Evolutionary conservation across 805 yeast species (phyloP).

Genomic region (Cyberlindnera mississippiensis): DNA sequence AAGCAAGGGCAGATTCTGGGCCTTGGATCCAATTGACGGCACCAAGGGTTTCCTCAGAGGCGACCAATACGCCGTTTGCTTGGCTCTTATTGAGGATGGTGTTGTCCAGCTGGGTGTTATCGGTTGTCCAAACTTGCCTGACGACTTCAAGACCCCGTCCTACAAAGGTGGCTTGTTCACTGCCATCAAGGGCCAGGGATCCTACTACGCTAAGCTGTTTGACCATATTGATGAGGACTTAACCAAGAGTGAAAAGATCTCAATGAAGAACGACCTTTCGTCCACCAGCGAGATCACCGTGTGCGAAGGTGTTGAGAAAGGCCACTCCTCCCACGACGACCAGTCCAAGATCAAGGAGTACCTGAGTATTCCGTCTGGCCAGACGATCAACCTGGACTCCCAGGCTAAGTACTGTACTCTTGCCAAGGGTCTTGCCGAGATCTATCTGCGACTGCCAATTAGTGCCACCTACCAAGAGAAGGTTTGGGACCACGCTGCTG

Average conservation of each 20-base stretch:
- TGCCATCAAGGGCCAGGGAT: slow-evolving; percentile 65
- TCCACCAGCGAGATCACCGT: slow-evolving; percentile 54
- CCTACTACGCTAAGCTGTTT: slow-evolving; percentile 42
- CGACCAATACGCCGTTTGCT: slow-evolving; percentile 94
- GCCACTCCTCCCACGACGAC: slow-evolving; percentile 88
- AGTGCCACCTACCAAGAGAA: slow-evolving; percentile 77
- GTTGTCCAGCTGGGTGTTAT: slow-evolving; percentile 84
- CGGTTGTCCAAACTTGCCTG: slow-evolving; percentile 91
- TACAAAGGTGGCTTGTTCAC: slow-evolving; percentile 72
- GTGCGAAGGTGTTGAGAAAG: slow-evolving; percentile 92
- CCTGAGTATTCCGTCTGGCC: slow-evolving; percentile 54
- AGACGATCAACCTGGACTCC: slow-evolving; percentile 81
- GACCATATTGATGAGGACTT: slow-evolving; percentile 36
- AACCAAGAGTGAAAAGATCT: slow-evolving; percentile 32
- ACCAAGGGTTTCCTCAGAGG: slow-evolving; percentile 95
- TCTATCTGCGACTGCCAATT: slow-evolving; percentile 85
- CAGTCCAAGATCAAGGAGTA: slow-evolving; percentile 69
- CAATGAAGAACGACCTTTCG: slow-evolving; percentile 46
- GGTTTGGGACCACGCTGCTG: slow-evolving; percentile 99
- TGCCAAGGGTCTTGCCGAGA: slow-evolving; percentile 87
- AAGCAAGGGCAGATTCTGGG: slow-evolving; percentile 82
- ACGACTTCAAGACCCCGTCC: slow-evolving; percentile 27
- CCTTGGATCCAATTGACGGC: slow-evolving; percentile 97
- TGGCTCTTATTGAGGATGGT: slow-evolving; percentile 85
- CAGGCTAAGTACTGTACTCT: slow-evolving; percentile 95